Evolutionary conservation across 2,329 filamentous ascomycete genomes (phyloP), one percentile per base, ranked within the genome.

Genomic region (Scopulariopsis brevicaulis): DNA sequence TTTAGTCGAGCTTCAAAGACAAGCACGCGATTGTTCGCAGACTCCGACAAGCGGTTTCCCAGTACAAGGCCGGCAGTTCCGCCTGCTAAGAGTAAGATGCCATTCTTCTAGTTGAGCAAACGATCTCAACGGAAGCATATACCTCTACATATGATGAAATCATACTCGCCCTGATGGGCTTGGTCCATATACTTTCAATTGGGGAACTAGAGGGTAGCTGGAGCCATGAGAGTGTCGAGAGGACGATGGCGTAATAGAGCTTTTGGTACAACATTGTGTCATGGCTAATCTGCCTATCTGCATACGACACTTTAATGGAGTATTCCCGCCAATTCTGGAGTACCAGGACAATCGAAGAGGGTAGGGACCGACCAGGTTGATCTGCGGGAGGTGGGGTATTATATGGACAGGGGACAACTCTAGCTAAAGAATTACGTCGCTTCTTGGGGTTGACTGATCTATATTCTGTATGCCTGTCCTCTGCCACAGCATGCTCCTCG

Each of bases 1-100:
- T 59, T 58, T 34, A 61, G 63, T 34, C 64, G 64, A 34, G 64
- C 63, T 56, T 66, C 64, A 43, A 66, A 59, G 18, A 65, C 64
- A 1, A 65, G 61, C 28, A 66, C 63, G n/a, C 64, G 60, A 51
- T 63, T 58, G 40, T 62, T 61, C 15, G 62, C 63, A 11, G 62
- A 63, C 54, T 66, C 64, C 48, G 60, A 60, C 24, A 66, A 60
- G 3, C 64, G 61, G 57, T 65, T 65, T 3, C 63, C 64, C 8
- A 66, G 61, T 12, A 66, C 64, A 6, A 66, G 61, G n/a, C 64
- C 64, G 22, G 64, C 64, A 4, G 64, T 65, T 51, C 64, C 64
- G 35, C 64, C 63, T 63, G 51, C 20, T 25, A 4, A 25, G 28
- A 43, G 40, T 43, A n/a, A 43, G 40, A 35, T 35, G 34, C 40